phyloP scores from a whole-genome alignment of 1,284 basidiomycete species.

The Hemileia vastatrix region DNA sequence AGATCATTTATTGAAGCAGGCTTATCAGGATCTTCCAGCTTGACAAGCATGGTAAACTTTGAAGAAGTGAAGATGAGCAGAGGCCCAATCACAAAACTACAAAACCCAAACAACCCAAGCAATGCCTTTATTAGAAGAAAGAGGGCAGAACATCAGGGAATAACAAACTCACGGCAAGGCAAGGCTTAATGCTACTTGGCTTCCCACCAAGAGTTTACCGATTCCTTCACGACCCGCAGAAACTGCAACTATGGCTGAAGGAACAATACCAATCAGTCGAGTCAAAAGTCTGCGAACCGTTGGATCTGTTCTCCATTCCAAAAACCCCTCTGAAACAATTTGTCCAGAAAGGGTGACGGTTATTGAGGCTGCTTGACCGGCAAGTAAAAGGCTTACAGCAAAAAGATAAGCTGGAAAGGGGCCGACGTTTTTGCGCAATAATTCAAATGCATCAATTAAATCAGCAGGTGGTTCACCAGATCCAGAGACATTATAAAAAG shows the following conservation, averaged over 20 bases:
- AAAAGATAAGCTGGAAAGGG: slow-evolving; percentile 68
- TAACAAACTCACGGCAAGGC: slow-evolving; percentile 58
- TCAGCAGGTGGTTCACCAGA: slow-evolving; percentile 52
- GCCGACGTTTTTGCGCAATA: slow-evolving; percentile 61
- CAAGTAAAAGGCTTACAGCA: slow-evolving; percentile 69
- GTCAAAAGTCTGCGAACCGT: slow-evolving; percentile 71
- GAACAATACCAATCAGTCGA: slow-evolving; percentile 73
- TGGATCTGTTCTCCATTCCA: slow-evolving; percentile 78
- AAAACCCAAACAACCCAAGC: neutral
- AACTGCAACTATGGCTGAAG: slow-evolving; percentile 68
- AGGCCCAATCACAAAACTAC: slow-evolving; percentile 17
- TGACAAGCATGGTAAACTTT: slow-evolving; percentile 1
- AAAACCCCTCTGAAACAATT: slow-evolving; percentile 85
- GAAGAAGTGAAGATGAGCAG: slow-evolving; percentile 18
- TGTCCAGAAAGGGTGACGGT: slow-evolving; percentile 87
- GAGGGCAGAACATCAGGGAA: neutral
- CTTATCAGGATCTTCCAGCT: neutral
- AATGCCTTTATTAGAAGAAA: neutral
- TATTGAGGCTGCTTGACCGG: slow-evolving; percentile 85
- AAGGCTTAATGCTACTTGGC: slow-evolving; percentile 77
- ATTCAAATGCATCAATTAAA: slow-evolving; percentile 67
- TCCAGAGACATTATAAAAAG: slow-evolving; percentile 52
- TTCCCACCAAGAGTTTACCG: slow-evolving; percentile 69
- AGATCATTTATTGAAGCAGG: neutral
- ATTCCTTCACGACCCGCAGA: slow-evolving; percentile 66